These are phyloP conservation scores for Tylopilus plumbeoviolaceoides DNA, from an alignment of 768 basidiomycete species.

Conservation along the genomic window DNA sequence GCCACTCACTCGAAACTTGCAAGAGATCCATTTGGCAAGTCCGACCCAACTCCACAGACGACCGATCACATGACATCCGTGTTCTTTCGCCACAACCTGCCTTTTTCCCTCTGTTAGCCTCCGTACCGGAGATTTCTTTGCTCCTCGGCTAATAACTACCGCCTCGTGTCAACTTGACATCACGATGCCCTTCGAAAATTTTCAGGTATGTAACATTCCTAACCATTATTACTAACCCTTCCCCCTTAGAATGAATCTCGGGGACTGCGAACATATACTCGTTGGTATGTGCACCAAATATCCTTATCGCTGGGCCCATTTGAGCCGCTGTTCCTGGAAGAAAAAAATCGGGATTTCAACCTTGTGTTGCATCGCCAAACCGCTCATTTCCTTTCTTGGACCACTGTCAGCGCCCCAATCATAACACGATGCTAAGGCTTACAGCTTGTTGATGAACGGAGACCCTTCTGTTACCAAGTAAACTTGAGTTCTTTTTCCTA, in stretches of 20 bases:
- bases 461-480: not conserved
- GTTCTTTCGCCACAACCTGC: conserved; percentile 2
- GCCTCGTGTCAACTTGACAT: conserved; percentile 10
- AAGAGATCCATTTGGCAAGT: conserved; percentile 19
- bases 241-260: conserved; percentile 1
- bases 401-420: conserved; percentile 4
- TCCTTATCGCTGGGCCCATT: not conserved
- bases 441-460: too few relatives aligned
- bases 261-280: not conserved
- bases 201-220: conserved; percentile 8
- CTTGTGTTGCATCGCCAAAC: conserved; percentile 17
- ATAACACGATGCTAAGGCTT: not conserved
- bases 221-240: not conserved
- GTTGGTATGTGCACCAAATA: not conserved
- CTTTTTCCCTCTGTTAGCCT: conserved; percentile 14
- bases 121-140: conserved; percentile 15
- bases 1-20: conserved; percentile 11
- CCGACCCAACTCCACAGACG: conserved; percentile 8
- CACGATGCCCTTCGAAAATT: conserved; percentile 4
- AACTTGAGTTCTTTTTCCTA: not conserved
- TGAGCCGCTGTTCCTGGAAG: conserved; percentile 12
- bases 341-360: conserved; percentile 17
- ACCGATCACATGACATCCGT: conserved; percentile 11
- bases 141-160: conserved; percentile 19
- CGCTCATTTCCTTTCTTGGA: conserved; percentile 15